A percentile compares a stretch with the other conserved stretches of the same genome.
These are phyloP conservation scores for Astragalus membranaceus DNA, from an alignment of 306 rosid species.

Conservation along the genomic window DNA sequence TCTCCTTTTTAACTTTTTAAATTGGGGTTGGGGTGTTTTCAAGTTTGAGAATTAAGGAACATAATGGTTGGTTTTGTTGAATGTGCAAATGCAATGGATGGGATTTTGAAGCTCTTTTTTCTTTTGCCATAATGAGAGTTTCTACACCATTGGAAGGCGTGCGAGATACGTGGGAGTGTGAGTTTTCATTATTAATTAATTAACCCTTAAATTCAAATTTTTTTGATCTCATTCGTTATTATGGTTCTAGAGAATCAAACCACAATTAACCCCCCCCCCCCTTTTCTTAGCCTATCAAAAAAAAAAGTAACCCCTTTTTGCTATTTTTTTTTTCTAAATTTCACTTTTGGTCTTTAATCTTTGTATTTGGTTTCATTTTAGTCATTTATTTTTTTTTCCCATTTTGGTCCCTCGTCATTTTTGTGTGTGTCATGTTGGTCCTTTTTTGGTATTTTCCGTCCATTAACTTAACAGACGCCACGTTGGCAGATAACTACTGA, in stretches of 20 bases:
- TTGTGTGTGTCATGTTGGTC: too few species aligned
- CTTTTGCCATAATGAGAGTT: slow-evolving; percentile 17
- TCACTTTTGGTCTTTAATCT: too few species aligned
- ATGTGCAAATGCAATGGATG: too few species aligned
- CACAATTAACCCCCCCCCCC: background rate
- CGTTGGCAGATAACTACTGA: too few species aligned
- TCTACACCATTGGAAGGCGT: slow-evolving; percentile 17
- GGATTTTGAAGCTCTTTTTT: background rate
- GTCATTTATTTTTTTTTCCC: too few species aligned
- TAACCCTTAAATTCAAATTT: background rate
- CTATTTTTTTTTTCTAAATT: too few species aligned
- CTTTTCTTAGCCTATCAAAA: too few species aligned
- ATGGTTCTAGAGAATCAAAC: slow-evolving; percentile 14
- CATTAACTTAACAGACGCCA: too few species aligned
- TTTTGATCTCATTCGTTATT: background rate
- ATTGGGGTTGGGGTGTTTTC: slow-evolving; percentile 1
- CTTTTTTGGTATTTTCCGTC: too few species aligned
- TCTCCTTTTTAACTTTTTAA: slow-evolving; percentile 9
- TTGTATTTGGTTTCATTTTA: too few species aligned
- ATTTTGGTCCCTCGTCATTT: too few species aligned
- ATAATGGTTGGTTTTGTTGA: slow-evolving; percentile 27
- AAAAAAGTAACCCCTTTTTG: too few species aligned
- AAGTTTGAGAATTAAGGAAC: slow-evolving; percentile 4
- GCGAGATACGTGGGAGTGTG: slow-evolving; percentile 16
- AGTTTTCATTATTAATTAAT: background rate